phyloP scores from a whole-genome alignment of 805 yeast species.

The Lipomyces kockii region DNA sequence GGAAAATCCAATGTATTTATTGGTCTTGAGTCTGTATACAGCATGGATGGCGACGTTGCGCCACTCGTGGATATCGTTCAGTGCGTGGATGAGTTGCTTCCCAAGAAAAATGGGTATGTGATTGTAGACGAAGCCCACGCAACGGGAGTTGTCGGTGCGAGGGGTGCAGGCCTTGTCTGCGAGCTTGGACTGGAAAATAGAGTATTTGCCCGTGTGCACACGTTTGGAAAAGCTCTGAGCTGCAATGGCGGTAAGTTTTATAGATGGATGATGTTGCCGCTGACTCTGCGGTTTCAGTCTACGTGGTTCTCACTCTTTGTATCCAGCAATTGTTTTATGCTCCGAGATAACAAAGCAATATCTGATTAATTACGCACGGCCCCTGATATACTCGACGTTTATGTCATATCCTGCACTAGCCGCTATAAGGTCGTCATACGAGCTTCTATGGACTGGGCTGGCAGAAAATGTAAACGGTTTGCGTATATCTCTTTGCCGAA shows the following conservation, averaged over 20 bases:
- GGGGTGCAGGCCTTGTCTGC: conserved; percentile 64
- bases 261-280: background rate
- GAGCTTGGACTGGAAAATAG: conserved; percentile 30
- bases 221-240: conserved; percentile 40
- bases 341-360: conserved; percentile 21
- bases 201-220: conserved; percentile 36
- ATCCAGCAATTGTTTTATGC: conserved; percentile 33
- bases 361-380: conserved; percentile 39
- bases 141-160: conserved; percentile 85
- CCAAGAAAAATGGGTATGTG: conserved; percentile 60
- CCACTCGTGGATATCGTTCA: conserved; percentile 31
- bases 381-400: conserved; percentile 39
- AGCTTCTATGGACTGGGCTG: conserved; percentile 11
- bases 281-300: background rate
- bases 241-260: conserved; percentile 34
- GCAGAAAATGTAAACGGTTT: background rate
- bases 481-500: background rate
- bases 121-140: conserved; percentile 92
- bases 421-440: conserved; percentile 36
- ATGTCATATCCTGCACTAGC: conserved; percentile 31
- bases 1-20: conserved; percentile 32
- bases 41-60: conserved; percentile 41
- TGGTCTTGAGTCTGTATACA: conserved; percentile 39
- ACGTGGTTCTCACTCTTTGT: background rate
- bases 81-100: conserved; percentile 12